These are phyloP conservation scores for Penicillium desertorum DNA, from an alignment of 495 filamentous ascomycete species.

Conservation along the genomic window DNA sequence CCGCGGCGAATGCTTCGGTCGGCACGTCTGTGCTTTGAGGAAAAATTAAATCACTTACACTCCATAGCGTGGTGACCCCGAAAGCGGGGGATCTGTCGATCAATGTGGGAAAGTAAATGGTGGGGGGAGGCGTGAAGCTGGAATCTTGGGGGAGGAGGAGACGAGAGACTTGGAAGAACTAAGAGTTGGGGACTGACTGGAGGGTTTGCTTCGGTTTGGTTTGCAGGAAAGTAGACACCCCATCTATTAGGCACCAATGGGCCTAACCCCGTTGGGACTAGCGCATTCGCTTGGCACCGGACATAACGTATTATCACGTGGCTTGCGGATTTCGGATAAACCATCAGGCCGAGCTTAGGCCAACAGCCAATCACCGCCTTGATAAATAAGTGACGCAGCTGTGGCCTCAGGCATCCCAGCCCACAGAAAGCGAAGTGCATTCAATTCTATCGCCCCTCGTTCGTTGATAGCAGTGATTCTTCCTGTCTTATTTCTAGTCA, in stretches of 20 bases:
- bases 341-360: background rate
- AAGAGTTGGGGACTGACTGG: conserved; percentile 29
- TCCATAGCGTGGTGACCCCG: conserved; percentile 55
- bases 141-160: conserved; percentile 18
- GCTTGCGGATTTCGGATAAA: background rate
- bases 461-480: conserved; percentile 26
- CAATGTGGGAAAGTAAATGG: conserved; percentile 34
- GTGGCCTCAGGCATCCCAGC: conserved; percentile 34
- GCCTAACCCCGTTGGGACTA: conserved; percentile 24
- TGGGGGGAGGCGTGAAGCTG: conserved; percentile 25
- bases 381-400: conserved; percentile 35
- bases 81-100: conserved; percentile 32
- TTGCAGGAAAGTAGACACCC: conserved; percentile 26
- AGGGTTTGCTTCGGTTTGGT: conserved; percentile 30
- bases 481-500: conserved; percentile 13
- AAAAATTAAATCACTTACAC: conserved; percentile 45
- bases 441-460: conserved; percentile 24
- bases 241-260: conserved; percentile 36
- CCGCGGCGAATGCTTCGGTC: conserved; percentile 37
- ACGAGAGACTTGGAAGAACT: conserved; percentile 25
- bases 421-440: conserved; percentile 29
- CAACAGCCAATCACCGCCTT: conserved; percentile 20
- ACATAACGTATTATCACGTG: conserved; percentile 25
- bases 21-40: conserved; percentile 29
- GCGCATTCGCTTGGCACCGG: conserved; percentile 27